phyloP scores from a whole-genome alignment of 2,329 filamentous ascomycete genomes.

The Cytospora chrysosperma region DNA sequence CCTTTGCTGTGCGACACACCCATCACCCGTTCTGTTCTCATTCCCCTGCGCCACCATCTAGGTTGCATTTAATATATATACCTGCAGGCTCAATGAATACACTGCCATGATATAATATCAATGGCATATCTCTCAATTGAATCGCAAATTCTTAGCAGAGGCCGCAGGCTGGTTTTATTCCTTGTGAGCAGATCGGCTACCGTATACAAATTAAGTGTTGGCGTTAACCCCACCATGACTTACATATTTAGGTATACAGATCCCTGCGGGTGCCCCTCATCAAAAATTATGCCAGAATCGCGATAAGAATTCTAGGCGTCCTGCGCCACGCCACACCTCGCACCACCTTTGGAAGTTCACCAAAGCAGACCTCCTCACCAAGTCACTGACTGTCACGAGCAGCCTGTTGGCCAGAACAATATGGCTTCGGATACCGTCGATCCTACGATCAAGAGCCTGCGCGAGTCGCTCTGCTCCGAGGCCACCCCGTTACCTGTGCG shows the following conservation, averaged over 20 bases:
- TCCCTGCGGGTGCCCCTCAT: conserved; percentile 5
- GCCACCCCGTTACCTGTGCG: conserved; percentile 78
- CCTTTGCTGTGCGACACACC: neutral
- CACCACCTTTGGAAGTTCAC: neutral
- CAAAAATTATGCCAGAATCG: neutral
- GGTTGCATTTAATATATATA: neutral
- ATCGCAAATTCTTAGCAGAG: neutral
- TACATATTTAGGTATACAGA: neutral
- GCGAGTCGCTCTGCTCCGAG: conserved; percentile 78
- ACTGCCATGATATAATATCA: neutral
- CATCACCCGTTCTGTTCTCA: neutral
- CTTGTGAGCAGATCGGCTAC: neutral
- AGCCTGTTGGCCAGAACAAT: neutral
- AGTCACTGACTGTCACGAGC: neutral
- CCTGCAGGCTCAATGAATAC: neutral
- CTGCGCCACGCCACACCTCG: neutral
- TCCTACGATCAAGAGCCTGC: conserved; percentile 60
- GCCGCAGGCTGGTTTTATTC: neutral
- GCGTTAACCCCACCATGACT: conserved; percentile 5
- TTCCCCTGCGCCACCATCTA: neutral
- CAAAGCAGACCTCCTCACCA: neutral
- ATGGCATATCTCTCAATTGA: neutral
- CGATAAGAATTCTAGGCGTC: conserved; percentile 11
- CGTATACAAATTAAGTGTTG: neutral
- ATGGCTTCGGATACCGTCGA: conserved; percentile 31